These are phyloP conservation scores for Colletotrichum ledebouriae DNA, from an alignment of 2,329 filamentous ascomycete species.

Conservation along the genomic window DNA sequence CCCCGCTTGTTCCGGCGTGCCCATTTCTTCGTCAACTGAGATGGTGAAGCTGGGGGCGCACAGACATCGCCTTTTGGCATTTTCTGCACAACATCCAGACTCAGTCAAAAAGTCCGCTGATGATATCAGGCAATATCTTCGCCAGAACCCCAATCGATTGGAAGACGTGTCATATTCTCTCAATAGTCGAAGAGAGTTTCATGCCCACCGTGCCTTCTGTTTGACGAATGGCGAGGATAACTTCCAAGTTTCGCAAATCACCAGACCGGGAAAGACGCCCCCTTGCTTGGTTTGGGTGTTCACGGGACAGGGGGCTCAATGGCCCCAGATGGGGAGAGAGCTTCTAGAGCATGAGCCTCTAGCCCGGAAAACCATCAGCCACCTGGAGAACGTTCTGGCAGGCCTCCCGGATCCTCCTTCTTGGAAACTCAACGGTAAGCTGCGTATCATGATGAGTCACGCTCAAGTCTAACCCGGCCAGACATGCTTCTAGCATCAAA, in stretches of 20 bases:
- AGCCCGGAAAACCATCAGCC: slow-evolving; percentile 34
- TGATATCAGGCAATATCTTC: neutral
- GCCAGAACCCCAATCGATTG: slow-evolving; percentile 22
- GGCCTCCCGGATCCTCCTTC: neutral
- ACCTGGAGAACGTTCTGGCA: slow-evolving; percentile 38
- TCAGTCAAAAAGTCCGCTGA: neutral
- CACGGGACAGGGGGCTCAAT: slow-evolving; percentile 44
- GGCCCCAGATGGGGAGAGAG: slow-evolving; percentile 42
- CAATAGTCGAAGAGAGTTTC: slow-evolving; percentile 38
- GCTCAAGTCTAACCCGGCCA: neutral
- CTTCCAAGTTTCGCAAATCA: slow-evolving; percentile 39
- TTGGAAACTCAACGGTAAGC: slow-evolving; percentile 42
- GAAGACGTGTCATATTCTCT: slow-evolving; percentile 44
- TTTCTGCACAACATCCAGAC: slow-evolving; percentile 19
- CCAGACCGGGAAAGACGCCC: slow-evolving; percentile 12
- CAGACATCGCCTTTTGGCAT: neutral
- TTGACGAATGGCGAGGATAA: slow-evolving; percentile 13
- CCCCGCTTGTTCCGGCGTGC: slow-evolving; percentile 19
- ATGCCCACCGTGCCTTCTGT: slow-evolving; percentile 42
- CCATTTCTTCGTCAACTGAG: neutral
- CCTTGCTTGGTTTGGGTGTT: slow-evolving; percentile 39
- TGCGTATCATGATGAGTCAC: neutral
- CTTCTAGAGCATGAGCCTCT: slow-evolving; percentile 27
- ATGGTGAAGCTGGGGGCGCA: too few relatives aligned
- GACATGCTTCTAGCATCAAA: slow-evolving; percentile 34